A percentile compares a stretch with the other conserved stretches of the same genome.
phyloP scores from a whole-genome alignment of 2,329 filamentous ascomycete genomes.

The Cytospora piceae region DNA sequence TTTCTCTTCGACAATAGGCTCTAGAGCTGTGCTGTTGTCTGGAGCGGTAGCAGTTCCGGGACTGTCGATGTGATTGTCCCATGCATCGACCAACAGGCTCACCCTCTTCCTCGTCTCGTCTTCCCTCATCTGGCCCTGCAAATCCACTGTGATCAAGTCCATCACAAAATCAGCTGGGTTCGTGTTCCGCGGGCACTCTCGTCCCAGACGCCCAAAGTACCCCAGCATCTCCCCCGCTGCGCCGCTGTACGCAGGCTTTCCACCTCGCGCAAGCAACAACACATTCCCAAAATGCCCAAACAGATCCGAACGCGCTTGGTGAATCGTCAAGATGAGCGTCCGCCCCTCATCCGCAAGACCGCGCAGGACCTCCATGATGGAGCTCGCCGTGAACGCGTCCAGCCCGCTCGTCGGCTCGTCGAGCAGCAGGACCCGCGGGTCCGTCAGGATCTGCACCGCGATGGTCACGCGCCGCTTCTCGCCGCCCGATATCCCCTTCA shows the following conservation, averaged over 20 bases:
- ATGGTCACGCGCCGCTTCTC: constrained; percentile 80
- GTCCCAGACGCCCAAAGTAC: constrained; percentile 64
- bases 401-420: constrained; percentile 79
- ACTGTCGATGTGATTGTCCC: constrained; percentile 44
- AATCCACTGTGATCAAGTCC: constrained; percentile 75
- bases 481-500: constrained; percentile 80
- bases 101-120: constrained; percentile 66
- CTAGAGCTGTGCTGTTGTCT: constrained; percentile 15
- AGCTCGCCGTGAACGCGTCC: constrained; percentile 77
- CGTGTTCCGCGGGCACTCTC: constrained; percentile 68
- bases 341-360: constrained; percentile 73
- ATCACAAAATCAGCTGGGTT: constrained; percentile 80
- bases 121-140: constrained; percentile 68
- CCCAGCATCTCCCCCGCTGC: constrained; percentile 64
- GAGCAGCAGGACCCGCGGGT: constrained; percentile 72
- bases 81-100: constrained; percentile 61
- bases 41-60: neutral
- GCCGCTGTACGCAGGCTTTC: constrained; percentile 69
- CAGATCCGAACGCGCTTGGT: constrained; percentile 74
- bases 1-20: constrained; percentile 30
- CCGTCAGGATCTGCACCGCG: constrained; percentile 76
- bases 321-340: constrained; percentile 76
- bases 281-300: constrained; percentile 74
- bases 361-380: constrained; percentile 74
- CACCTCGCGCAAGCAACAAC: constrained; percentile 71